These are phyloP conservation scores for Yamadazyma dendronema DNA, from an alignment of 1,139 yeast genomes.

Conservation along the genomic window DNA sequence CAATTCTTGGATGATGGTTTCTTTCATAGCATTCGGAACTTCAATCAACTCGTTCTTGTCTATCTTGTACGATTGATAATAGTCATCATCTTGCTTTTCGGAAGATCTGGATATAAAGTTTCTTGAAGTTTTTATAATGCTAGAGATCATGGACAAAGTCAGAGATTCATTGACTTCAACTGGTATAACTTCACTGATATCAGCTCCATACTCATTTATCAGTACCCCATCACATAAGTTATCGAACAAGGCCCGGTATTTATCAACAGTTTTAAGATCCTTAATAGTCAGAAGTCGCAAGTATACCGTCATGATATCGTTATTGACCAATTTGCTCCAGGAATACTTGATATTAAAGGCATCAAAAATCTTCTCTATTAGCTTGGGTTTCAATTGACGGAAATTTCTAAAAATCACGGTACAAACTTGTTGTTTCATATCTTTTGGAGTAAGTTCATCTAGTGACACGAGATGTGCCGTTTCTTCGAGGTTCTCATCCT, in stretches of 20 bases:
- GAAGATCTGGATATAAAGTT: conserved; percentile 6
- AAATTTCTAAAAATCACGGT: conserved; percentile 35
- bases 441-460: conserved; percentile 19
- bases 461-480: conserved; percentile 14
- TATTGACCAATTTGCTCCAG: conserved; percentile 12
- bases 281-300: conserved; percentile 5
- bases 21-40: conserved; percentile 58
- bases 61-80: conserved; percentile 48
- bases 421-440: conserved; percentile 36
- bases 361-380: conserved; percentile 29
- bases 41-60: conserved; percentile 62
- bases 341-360: conserved; percentile 6
- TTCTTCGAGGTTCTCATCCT: conserved; percentile 13
- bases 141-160: not conserved
- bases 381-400: conserved; percentile 27
- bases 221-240: conserved; percentile 7
- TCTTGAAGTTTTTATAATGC: not conserved
- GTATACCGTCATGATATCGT: conserved; percentile 17
- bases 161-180: not conserved
- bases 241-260: conserved; percentile 6
- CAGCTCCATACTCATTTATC: conserved; percentile 4
- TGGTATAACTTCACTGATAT: not conserved
- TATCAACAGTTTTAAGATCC: conserved; percentile 6
- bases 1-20: conserved; percentile 57
- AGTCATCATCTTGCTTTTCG: conserved; percentile 22